Evolutionary conservation across 192 early-diverging fungal genomes (phyloP).

Genomic region (Podila clonocystis): DNA sequence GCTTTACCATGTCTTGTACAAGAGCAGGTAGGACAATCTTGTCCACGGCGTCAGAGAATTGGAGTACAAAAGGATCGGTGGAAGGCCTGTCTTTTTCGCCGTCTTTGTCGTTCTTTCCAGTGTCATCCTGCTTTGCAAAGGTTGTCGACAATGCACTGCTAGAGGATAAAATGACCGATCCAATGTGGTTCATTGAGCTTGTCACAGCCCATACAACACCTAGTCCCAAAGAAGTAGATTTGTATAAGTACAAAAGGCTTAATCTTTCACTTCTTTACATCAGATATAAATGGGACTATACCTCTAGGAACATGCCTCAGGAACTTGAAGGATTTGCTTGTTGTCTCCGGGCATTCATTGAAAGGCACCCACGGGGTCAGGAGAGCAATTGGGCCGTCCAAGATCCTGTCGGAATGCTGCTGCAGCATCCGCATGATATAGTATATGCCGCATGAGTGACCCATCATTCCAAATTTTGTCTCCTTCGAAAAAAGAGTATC

Average conservation of each 20-base stretch:
- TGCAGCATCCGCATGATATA: conserved; percentile 44
- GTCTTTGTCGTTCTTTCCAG: neutral
- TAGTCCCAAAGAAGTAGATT: neutral
- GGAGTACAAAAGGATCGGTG: conserved; percentile 34
- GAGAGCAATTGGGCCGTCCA: conserved; percentile 25
- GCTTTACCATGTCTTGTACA: conserved; percentile 39
- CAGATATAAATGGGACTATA: neutral
- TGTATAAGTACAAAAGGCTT: too few species aligned
- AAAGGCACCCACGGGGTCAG: conserved; percentile 49
- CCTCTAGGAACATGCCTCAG: conserved; percentile 36
- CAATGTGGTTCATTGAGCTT: conserved; percentile 45
- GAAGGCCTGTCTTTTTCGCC: neutral
- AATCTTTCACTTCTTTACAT: too few species aligned
- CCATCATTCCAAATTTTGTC: conserved; percentile 35
- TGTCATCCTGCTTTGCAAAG: neutral
- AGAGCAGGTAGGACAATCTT: conserved; percentile 36
- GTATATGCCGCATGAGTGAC: conserved; percentile 47
- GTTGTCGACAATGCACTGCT: conserved; percentile 25
- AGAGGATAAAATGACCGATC: conserved; percentile 37
- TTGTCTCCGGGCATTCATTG: conserved; percentile 43
- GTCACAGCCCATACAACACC: conserved; percentile 47
- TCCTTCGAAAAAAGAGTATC: conserved; percentile 17
- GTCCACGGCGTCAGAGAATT: conserved; percentile 41
- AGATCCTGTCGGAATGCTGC: conserved; percentile 17
- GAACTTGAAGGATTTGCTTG: conserved; percentile 46